Evolutionary conservation across 495 filamentous ascomycete species (phyloP), one percentile per base, ranked within the genome.

Genomic region (Neurospora sublineolata): DNA sequence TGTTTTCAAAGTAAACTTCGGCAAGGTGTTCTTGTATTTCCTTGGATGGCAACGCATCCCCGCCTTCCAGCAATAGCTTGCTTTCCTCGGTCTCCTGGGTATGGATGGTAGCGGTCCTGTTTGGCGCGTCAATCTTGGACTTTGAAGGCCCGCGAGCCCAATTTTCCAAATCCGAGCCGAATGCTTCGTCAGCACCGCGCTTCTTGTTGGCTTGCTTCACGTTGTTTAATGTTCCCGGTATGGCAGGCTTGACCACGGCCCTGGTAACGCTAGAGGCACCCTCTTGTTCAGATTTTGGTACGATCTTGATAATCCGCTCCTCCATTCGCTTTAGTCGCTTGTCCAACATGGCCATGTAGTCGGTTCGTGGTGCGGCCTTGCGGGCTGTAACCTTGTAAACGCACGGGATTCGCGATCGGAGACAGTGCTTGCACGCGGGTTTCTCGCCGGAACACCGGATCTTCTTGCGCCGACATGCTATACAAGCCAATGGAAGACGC

Each of bases 311-410:
- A 58, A 99, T 94, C 52, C 94, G 89, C 76, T 99, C 95, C 80
- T 99, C 95, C 95, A 99, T 99, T 69, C 94, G 84, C 83, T 93
- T 94, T 71, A 95, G 79, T 70, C 94, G 85, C 80, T 97, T 96
- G 80, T 99, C 95, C 74, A 98, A 81, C 94, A 97, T 99, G 18
- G 94, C 94, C 95, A 98, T 99, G 80, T 98, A 99, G 80, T 98
- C 95, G 18, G 94, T 97, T 71, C 95, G 87, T 42, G 95, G 94
- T n/a, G 94, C 93, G 3, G 94, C 94, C 79, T 97, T 98, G 73
- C 95, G 85, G 11, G 94, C 93, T 0, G 94, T 97, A 64, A 97
- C 92, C 77, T 98, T 98, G 86, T 99, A 99, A n/a, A 98, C 93
- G 79, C 95, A 99, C 6, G 95, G 94, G 76, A 97, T 97, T 46